Conservation (phyloP, 2,329 filamentous ascomycete species). For the Pestalotiopsis sp. region DNA sequence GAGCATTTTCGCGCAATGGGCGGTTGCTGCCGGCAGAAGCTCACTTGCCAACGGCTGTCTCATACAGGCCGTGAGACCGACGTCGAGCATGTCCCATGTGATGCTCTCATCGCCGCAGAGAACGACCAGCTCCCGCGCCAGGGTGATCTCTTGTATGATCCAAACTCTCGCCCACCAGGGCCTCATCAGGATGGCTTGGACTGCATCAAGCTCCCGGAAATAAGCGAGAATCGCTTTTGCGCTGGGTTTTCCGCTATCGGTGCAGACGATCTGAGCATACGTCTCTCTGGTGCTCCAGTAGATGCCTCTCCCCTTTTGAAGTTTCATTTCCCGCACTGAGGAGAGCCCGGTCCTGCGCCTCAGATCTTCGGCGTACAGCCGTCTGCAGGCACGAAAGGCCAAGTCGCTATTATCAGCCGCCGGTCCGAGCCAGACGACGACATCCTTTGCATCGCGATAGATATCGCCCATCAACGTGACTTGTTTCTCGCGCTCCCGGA, state of each 20-base stretch:
- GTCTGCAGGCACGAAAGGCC: background rate
- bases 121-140: background rate
- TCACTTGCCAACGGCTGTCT: background rate
- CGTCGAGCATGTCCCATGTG: background rate
- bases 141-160: background rate
- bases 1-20: background rate
- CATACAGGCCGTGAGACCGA: background rate
- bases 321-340: background rate
- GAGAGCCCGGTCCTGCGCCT: no score
- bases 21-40: background rate
- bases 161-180: background rate
- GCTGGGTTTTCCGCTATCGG: background rate
- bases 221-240: background rate
- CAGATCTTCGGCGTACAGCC: background rate
- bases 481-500: background rate
- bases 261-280: background rate
- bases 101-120: background rate
- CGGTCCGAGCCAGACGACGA: constrained; percentile 1
- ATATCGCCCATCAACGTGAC: background rate
- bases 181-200: background rate
- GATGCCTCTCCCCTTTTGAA: background rate
- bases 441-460: background rate
- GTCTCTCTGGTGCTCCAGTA: background rate
- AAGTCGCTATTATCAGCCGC: background rate
- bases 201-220: background rate